Conservation (phyloP, 2,329 filamentous ascomycete species). For the Trichoderma polysporum region DNA sequence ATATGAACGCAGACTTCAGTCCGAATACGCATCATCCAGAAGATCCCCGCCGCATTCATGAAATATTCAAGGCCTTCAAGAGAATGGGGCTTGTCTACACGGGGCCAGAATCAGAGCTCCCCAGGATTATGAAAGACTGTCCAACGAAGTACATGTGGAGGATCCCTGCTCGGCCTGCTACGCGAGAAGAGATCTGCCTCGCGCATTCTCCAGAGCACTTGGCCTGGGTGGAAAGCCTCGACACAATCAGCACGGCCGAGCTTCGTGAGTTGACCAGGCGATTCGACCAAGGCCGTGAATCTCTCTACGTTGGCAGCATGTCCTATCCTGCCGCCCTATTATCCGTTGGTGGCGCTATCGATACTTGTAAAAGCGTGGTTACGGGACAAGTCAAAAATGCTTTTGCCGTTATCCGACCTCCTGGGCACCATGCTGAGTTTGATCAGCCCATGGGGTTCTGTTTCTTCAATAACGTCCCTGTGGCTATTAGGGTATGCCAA, state of each 20-base stretch:
- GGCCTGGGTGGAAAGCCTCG: conserved; percentile 67
- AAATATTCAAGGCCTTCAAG: conserved; percentile 88
- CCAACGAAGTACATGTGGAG: conserved; percentile 68
- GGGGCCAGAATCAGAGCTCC: conserved; percentile 55
- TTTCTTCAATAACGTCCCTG: conserved; percentile 95
- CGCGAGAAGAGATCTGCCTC: conserved; percentile 73
- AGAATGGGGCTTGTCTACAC: conserved; percentile 73
- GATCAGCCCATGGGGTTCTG: conserved; percentile 90
- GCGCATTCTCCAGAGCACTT: conserved; percentile 79
- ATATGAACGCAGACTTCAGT: conserved; percentile 78
- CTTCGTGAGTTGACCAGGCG: conserved; percentile 65
- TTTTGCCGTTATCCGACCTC: conserved; percentile 91
- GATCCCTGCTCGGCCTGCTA: conserved; percentile 77
- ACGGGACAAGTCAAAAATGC: conserved; percentile 84
- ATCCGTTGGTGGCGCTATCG: conserved; percentile 89
- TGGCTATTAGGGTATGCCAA: conserved; percentile 87
- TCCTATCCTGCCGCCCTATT: conserved; percentile 79
- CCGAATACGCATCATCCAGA: conserved; percentile 84
- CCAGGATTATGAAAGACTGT: conserved; percentile 50
- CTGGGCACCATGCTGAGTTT: conserved; percentile 91
- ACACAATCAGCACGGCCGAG: conserved; percentile 57
- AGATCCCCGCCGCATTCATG: conserved; percentile 86
- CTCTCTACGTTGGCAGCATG: conserved; percentile 78
- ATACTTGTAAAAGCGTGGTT: conserved; percentile 91
- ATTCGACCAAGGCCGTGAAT: conserved; percentile 66